Conservation (phyloP, 1,139 yeast species). For the Geotrichum fermentans region DNA sequence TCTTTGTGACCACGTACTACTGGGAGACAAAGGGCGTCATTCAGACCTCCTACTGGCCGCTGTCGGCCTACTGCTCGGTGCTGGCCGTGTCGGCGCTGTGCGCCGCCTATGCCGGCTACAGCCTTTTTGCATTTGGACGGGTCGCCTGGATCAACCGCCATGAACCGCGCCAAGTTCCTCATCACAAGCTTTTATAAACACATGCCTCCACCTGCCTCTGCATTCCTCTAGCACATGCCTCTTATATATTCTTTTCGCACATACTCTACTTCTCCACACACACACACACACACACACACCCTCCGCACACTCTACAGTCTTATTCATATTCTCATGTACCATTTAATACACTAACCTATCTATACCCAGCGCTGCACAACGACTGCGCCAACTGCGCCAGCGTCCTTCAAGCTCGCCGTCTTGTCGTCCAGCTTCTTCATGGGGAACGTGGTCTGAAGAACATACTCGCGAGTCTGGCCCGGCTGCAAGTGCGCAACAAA, state of each 20-base stretch:
- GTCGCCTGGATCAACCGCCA: neutral
- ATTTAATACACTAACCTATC: neutral
- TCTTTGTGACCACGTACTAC: neutral
- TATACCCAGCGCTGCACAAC: conserved; percentile 61
- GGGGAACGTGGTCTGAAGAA: conserved; percentile 79
- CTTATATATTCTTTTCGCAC: too few relatives aligned
- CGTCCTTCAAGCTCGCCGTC: conserved; percentile 58
- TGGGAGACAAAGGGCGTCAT: neutral
- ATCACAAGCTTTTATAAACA: neutral
- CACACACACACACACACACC: neutral
- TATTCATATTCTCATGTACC: neutral
- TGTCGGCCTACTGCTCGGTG: neutral
- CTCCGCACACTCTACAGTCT: neutral
- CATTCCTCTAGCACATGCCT: too few relatives aligned
- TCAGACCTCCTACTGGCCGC: neutral
- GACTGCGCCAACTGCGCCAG: conserved; percentile 79
- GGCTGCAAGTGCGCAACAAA: conserved; percentile 53
- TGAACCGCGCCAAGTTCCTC: too few relatives aligned
- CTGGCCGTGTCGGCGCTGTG: neutral
- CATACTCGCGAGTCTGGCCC: conserved; percentile 49
- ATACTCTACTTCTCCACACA: too few relatives aligned
- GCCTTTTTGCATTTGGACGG: neutral
- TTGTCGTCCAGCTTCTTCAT: conserved; percentile 64
- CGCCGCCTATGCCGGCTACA: neutral
- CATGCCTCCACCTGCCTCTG: too few relatives aligned